These are phyloP conservation scores for Phytopythium helicoides DNA, from an alignment of 352 stramenopile genomes.

Conservation along the genomic window DNA sequence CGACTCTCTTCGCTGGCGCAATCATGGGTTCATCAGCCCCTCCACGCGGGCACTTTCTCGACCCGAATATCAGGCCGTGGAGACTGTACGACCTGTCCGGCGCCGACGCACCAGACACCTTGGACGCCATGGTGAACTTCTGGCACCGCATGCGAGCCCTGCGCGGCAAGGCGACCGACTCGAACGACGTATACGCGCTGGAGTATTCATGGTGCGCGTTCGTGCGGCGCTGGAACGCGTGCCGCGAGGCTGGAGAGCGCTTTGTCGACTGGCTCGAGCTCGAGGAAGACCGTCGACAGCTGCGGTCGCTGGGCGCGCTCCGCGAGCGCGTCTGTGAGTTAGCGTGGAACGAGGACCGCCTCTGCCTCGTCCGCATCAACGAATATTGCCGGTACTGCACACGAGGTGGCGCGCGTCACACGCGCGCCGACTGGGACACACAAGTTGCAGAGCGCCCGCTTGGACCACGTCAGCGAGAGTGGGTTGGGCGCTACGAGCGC, in stretches of 20 bases:
- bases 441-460: neutral
- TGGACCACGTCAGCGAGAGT: neutral
- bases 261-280: neutral
- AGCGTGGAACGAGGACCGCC: neutral
- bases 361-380: neutral
- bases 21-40: neutral
- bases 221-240: neutral
- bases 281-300: neutral
- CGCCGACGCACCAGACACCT: neutral
- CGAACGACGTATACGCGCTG: neutral
- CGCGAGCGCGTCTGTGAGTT: neutral
- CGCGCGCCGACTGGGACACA: neutral
- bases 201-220: constrained; percentile 2
- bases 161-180: neutral
- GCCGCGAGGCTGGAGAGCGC: too few species aligned
- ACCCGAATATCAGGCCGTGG: neutral
- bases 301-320: neutral
- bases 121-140: neutral
- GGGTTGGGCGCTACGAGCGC: constrained; percentile 1
- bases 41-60: neutral
- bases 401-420: neutral
- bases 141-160: constrained; percentile 2
- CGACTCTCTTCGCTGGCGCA: neutral
- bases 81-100: neutral
- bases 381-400: neutral